These are phyloP conservation scores for Panicum hallii DNA, from an alignment of 202 grass and related monocot genomes.

Conservation along the genomic window DNA sequence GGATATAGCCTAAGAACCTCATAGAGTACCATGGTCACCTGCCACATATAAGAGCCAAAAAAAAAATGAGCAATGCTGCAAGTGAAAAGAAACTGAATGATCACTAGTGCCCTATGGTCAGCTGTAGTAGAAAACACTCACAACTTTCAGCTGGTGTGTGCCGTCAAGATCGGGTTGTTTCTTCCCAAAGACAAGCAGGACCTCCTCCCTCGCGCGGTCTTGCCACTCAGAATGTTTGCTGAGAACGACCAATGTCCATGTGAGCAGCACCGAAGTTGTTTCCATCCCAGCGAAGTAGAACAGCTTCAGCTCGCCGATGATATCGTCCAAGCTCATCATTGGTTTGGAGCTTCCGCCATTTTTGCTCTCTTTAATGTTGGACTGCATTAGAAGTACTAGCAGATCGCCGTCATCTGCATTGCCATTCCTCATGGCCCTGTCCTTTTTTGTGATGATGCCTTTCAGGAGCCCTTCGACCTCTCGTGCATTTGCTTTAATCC, in stretches of 20 bases:
- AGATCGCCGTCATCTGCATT: constrained; percentile 49
- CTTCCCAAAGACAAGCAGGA: constrained; percentile 50
- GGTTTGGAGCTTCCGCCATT: constrained; percentile 50
- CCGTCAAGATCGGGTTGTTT: constrained; percentile 54
- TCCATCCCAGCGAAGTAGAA: constrained; percentile 81
- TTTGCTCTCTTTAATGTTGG: constrained; percentile 52
- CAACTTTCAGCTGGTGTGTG: constrained; percentile 55
- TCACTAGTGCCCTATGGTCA: not conserved
- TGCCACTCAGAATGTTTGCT: constrained; percentile 78
- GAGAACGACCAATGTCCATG: constrained; percentile 64
- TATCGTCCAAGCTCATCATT: constrained; percentile 60
- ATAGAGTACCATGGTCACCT: constrained; percentile 67
- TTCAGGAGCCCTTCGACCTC: constrained; percentile 56
- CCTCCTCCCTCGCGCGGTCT: constrained; percentile 60
- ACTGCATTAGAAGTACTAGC: constrained; percentile 64
- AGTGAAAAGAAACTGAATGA: not conserved
- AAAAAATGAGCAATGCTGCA: not conserved
- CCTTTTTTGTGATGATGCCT: constrained; percentile 60
- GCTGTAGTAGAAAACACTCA: constrained; percentile 14
- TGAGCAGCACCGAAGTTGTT: constrained; percentile 66
- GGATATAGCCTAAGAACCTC: constrained; percentile 69
- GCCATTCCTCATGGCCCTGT: constrained; percentile 45
- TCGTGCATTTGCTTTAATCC: constrained; percentile 46
- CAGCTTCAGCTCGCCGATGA: constrained; percentile 70
- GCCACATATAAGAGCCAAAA: not conserved